These are phyloP conservation scores for Lactarius hatsudake DNA, from an alignment of 768 basidiomycete genomes.

Conservation along the genomic window DNA sequence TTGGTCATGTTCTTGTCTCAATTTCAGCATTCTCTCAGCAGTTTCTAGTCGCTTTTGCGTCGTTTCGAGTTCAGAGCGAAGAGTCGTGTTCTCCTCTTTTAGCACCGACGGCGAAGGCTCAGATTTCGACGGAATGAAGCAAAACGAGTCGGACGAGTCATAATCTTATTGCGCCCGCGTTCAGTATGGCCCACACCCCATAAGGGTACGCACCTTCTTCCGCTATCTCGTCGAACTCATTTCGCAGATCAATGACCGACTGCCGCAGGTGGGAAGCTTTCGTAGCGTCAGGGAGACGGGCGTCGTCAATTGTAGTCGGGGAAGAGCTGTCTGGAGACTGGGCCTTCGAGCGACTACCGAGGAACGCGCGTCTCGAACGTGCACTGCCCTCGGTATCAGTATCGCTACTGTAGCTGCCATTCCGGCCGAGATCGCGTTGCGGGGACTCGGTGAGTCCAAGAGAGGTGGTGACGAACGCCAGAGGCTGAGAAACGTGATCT, in stretches of 20 bases:
- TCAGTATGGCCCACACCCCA: background rate
- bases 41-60: slow-evolving; percentile 57
- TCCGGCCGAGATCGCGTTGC: slow-evolving; percentile 38
- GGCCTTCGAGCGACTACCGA: slow-evolving; percentile 33
- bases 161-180: slow-evolving; percentile 33
- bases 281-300: slow-evolving; percentile 17
- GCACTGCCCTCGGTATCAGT: slow-evolving; percentile 58
- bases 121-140: slow-evolving; percentile 61
- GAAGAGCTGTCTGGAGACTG: slow-evolving; percentile 33
- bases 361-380: slow-evolving; percentile 52
- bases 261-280: slow-evolving; percentile 23
- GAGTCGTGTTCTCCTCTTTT: slow-evolving; percentile 62
- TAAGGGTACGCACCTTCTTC: slow-evolving; percentile 53
- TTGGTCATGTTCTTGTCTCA: slow-evolving; percentile 75
- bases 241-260: slow-evolving; percentile 31
- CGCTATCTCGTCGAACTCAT: slow-evolving; percentile 61
- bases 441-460: slow-evolving; percentile 46
- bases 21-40: slow-evolving; percentile 60
- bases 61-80: slow-evolving; percentile 59
- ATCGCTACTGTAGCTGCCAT: slow-evolving; percentile 60
- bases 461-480: slow-evolving; percentile 81
- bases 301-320: slow-evolving; percentile 27
- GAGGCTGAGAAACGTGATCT: slow-evolving; percentile 78
- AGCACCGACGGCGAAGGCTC: slow-evolving; percentile 49
- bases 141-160: slow-evolving; percentile 79